Conservation (phyloP, 805 yeast species). For the Vanderwaltozyma polyspora region DNA sequence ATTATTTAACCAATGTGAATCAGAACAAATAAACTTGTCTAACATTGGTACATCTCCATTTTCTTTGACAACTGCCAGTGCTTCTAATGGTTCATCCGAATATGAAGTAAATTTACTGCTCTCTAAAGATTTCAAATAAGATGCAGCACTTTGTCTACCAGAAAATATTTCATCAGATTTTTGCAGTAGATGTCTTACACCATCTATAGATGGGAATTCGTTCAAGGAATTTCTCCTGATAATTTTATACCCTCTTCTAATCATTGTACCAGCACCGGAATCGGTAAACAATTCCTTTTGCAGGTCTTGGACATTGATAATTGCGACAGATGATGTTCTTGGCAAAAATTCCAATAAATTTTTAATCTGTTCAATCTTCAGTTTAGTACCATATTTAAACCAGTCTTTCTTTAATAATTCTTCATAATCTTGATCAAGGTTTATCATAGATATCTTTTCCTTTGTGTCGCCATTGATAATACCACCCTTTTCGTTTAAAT, state of each 20-base stretch:
- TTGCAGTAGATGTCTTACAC: conserved; percentile 61
- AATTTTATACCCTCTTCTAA: conserved; percentile 91
- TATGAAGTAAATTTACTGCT: conserved; percentile 55
- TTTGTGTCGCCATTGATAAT: conserved; percentile 84
- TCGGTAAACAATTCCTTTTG: conserved; percentile 97
- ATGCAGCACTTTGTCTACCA: conserved; percentile 64
- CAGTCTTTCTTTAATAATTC: conserved; percentile 82
- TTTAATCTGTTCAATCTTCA: conserved; percentile 91
- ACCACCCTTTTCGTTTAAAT: conserved; percentile 95
- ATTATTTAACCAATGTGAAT: conserved; percentile 92
- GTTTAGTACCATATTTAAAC: conserved; percentile 97
- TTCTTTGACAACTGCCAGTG: conserved; percentile 64
- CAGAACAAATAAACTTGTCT: conserved; percentile 77
- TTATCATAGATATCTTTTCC: conserved; percentile 78
- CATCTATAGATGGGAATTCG: conserved; percentile 61
- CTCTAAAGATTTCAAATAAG: conserved; percentile 67
- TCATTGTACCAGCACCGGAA: conserved; percentile 98
- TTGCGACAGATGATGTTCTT: conserved; percentile 93
- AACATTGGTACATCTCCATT: conserved; percentile 46
- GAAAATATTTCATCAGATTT: conserved; percentile 65
- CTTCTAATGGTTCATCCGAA: conserved; percentile 93
- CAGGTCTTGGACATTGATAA: conserved; percentile 85
- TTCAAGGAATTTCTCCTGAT: conserved; percentile 54
- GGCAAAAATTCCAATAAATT: conserved; percentile 90
- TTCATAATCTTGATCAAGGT: conserved; percentile 92